These are phyloP conservation scores for Aschersonia sp. DNA, from an alignment of 2,329 filamentous ascomycete species.

Conservation along the genomic window DNA sequence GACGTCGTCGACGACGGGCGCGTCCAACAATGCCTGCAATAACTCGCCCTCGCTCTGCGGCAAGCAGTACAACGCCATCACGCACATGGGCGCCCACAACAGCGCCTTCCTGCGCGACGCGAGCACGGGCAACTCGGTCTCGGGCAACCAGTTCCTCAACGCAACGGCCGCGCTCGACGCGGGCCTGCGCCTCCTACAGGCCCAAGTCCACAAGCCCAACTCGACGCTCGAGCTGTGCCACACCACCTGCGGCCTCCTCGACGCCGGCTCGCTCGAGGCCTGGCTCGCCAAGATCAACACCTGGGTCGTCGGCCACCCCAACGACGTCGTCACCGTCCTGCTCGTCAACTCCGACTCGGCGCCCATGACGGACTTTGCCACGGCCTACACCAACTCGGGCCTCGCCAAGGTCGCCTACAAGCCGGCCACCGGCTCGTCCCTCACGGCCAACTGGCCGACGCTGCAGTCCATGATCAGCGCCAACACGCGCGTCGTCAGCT, in stretches of 20 bases:
- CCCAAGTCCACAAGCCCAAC: conserved; percentile 51
- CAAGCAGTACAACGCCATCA: conserved; percentile 59
- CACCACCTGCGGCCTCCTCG: conserved; percentile 48
- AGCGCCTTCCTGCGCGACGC: conserved; percentile 55
- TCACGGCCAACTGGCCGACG: conserved; percentile 48
- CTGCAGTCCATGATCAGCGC: conserved; percentile 52
- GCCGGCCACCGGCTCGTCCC: conserved; percentile 27
- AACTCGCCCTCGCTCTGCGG: conserved; percentile 64
- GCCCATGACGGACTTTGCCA: conserved; percentile 36
- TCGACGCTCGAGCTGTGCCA: conserved; percentile 55
- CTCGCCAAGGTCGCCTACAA: conserved; percentile 47
- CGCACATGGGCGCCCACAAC: conserved; percentile 65
- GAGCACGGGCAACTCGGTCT: conserved; percentile 43
- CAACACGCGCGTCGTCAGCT: conserved; percentile 51
- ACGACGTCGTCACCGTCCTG: conserved; percentile 63
- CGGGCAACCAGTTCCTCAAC: conserved; percentile 63
- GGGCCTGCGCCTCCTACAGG: conserved; percentile 56
- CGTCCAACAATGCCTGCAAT: conserved; percentile 47
- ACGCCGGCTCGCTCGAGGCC: conserved; percentile 47
- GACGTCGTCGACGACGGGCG: conserved; percentile 4
- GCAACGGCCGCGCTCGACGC: conserved; percentile 55
- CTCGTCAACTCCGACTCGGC: conserved; percentile 56
- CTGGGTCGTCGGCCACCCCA: conserved; percentile 56
- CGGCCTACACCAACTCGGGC: conserved; percentile 39
- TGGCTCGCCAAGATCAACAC: conserved; percentile 50